phyloP scores from a whole-genome alignment of 179 eudicot genomes.

The Nepenthes alata region DNA sequence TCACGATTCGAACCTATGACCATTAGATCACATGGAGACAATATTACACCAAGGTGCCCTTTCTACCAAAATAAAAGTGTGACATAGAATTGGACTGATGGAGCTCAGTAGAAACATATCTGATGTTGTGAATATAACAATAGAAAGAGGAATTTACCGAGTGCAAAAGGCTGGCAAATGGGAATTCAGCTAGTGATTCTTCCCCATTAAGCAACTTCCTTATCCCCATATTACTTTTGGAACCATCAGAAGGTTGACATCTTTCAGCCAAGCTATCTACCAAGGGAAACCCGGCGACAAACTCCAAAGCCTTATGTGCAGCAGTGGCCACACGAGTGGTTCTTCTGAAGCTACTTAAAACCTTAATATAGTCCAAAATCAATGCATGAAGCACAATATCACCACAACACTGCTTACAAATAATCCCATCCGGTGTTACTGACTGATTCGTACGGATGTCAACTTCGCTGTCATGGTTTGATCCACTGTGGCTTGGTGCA shows the following conservation, averaged over 20 bases:
- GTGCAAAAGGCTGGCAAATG: conserved; percentile 68
- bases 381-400: conserved; percentile 75
- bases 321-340: conserved; percentile 46
- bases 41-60: too few relatives aligned
- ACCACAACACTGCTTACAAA: conserved; percentile 77
- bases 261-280: conserved; percentile 23
- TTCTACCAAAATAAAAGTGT: not conserved
- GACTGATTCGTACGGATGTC: conserved; percentile 46
- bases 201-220: conserved; percentile 56
- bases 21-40: too few relatives aligned
- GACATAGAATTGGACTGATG: not conserved
- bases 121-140: too few relatives aligned
- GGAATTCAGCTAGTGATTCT: conserved; percentile 89
- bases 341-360: conserved; percentile 60
- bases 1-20: too few relatives aligned
- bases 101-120: not conserved
- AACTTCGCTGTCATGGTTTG: conserved; percentile 33
- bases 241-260: conserved; percentile 20
- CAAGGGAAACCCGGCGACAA: conserved; percentile 48
- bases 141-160: conserved; percentile 29
- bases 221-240: conserved; percentile 17
- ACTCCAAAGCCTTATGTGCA: conserved; percentile 48
- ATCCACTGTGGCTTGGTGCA: conserved; percentile 45
- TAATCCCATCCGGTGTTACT: conserved; percentile 40
- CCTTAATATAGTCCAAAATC: conserved; percentile 70